Evolutionary conservation across 768 basidiomycete genomes (phyloP).

Genomic region (Suillus subluteus): DNA sequence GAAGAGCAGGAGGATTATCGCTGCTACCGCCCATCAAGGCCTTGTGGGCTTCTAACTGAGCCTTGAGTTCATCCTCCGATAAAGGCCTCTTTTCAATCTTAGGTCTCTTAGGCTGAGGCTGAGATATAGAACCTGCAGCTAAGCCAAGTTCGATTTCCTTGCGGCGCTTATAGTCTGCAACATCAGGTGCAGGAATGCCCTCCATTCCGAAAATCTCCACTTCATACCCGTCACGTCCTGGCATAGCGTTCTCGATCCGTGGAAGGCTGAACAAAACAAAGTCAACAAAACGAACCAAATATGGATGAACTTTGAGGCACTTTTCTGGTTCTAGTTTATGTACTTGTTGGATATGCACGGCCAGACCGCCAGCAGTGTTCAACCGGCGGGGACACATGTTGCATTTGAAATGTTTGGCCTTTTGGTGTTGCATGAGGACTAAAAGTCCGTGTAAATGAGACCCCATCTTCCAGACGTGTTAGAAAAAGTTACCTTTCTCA

Average conservation of each 20-base stretch:
- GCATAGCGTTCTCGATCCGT: slow-evolving; percentile 96
- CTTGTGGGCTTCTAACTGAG: slow-evolving; percentile 88
- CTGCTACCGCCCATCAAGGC: slow-evolving; percentile 80
- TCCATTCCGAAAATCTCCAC: slow-evolving; percentile 99
- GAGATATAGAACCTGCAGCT: slow-evolving; percentile 77
- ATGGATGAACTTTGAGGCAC: slow-evolving; percentile 25
- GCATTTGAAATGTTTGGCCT: slow-evolving; percentile 99
- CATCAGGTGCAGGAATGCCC: slow-evolving; percentile 91
- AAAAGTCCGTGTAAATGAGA: slow-evolving; percentile 12
- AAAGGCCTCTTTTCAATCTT: slow-evolving; percentile 79
- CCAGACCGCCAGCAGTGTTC: slow-evolving; percentile 96
- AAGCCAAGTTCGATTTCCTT: slow-evolving; percentile 95
- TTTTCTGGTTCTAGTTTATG: slow-evolving; percentile 97
- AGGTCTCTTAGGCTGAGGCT: slow-evolving; percentile 80
- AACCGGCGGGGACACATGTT: slow-evolving; percentile 92
- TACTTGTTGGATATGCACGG: slow-evolving; percentile 98
- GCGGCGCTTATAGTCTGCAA: slow-evolving; percentile 93
- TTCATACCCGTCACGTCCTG: slow-evolving; percentile 96
- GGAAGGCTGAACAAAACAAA: slow-evolving; percentile 49
- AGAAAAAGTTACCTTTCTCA: slow-evolving; percentile 79
- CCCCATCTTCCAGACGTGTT: neutral
- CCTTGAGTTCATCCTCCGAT: slow-evolving; percentile 81
- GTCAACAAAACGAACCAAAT: slow-evolving; percentile 6
- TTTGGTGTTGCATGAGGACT: slow-evolving; percentile 99
- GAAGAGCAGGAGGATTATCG: slow-evolving; percentile 36